Base-by-base conservation (phyloP, 345 rosid genomes). In the Xanthoceras sorbifolium region DNA sequence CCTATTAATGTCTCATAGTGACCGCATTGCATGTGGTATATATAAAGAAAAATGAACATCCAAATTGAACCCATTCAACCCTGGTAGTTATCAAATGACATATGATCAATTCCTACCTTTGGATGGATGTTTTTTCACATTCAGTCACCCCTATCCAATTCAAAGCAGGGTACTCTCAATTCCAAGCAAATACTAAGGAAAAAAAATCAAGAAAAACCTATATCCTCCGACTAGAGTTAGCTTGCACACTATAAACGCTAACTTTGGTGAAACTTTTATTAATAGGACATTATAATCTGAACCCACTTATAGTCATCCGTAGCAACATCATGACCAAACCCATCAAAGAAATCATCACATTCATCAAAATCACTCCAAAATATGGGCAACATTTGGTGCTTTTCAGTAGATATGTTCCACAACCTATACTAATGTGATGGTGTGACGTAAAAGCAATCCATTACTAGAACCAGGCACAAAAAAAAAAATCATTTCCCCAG, bases 321-420 rank as follows among this genome's bases (percentile, higher is more conserved):
- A n/a, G n/a, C 64, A 0, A 3, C 9, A 59, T 54, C 74, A 22
- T 32, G 32, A 32, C 74, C 63, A n/a, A 71, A 71, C 18, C 74
- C 74, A n/a, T 69, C 7, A 69, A n/a, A 3, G 10, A 17, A 6
- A 11, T 4, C 9, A 28, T 28, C 40, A 17, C 11, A 28, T 44
- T 25, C 20, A 25, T 12, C 1, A 52, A 29, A 70, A 70, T 48
- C 40, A 15, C 62, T 31, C 29, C 46, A 29, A 14, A 31, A 32
- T 9, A 10, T 55, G 17, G 64, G 64, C 12, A 71, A 6, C 9
- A 22, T 31, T 1, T 54, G 42, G 32, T 71, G 17, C 10, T 29
- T 69, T 14, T 20, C 9, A 6, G 73, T 20, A 2, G 20, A 28
- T 4, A 20, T 23, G 61, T 69, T 69, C 73, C 38, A 48, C 18